These are phyloP conservation scores for Boechera stricta DNA, from an alignment of 345 rosid genomes.

Conservation along the genomic window DNA sequence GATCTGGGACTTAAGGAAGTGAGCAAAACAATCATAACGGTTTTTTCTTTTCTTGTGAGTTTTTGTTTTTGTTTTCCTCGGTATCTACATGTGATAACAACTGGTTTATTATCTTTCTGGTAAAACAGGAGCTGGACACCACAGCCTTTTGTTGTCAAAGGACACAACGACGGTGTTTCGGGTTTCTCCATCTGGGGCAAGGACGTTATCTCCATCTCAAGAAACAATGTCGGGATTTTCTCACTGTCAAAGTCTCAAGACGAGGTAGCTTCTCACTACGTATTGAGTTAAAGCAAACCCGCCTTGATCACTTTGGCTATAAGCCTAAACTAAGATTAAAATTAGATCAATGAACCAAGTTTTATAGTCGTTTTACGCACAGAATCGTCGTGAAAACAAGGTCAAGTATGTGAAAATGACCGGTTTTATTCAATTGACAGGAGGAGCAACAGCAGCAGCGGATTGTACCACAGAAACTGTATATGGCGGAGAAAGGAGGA, in stretches of 20 bases:
- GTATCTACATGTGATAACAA: conserved; percentile 8
- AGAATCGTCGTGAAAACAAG: conserved; percentile 3
- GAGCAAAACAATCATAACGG: conserved; percentile 5
- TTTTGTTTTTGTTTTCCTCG: neutral
- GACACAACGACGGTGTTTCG: conserved; percentile 79
- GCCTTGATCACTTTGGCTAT: conserved; percentile 5
- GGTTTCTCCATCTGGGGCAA: conserved; percentile 87
- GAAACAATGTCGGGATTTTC: conserved; percentile 81
- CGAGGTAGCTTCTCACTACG: conserved; percentile 57
- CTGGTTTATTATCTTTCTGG: conserved; percentile 8
- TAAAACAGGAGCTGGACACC: conserved; percentile 64
- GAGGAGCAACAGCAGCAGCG: conserved; percentile 56
- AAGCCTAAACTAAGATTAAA: conserved; percentile 10
- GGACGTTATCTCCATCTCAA: conserved; percentile 84
- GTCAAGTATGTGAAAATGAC: conserved; percentile 16
- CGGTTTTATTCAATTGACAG: conserved; percentile 48
- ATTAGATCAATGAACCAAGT: neutral
- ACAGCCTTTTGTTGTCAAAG: conserved; percentile 61
- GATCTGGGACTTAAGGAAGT: conserved; percentile 94
- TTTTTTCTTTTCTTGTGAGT: conserved; percentile 17
- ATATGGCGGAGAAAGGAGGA: conserved; percentile 58
- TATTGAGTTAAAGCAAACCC: conserved; percentile 14
- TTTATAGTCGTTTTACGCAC: neutral
- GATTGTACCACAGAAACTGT: conserved; percentile 71
- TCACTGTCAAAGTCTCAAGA: conserved; percentile 62